Percentiles rank a stretch among this genome's conserved stretches.
Evolutionary conservation across 495 filamentous ascomycete genomes (phyloP).

Genomic region (Lineolata rhizophorae): DNA sequence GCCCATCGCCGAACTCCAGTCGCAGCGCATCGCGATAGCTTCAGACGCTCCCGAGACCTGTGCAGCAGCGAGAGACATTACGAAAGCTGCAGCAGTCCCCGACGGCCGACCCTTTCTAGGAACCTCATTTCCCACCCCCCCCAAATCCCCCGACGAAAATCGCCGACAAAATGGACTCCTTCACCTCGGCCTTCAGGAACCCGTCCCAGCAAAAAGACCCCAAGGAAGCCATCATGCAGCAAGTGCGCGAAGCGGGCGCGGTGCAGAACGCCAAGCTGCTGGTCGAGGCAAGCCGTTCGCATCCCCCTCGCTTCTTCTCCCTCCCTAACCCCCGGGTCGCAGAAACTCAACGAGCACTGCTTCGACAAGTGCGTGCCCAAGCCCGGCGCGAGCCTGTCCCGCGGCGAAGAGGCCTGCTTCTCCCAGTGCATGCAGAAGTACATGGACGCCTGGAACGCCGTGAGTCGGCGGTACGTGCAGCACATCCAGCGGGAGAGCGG

Average conservation of each 20-base stretch:
- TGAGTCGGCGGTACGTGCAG: slow-evolving; percentile 50
- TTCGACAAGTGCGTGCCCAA: slow-evolving; percentile 82
- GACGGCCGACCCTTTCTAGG: too few species aligned
- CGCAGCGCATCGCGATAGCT: too few species aligned
- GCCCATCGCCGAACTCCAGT: too few species aligned
- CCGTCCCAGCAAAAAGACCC: too few species aligned
- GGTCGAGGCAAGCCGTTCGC: slow-evolving; percentile 36
- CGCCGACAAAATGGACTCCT: slow-evolving; percentile 12
- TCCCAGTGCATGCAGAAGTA: slow-evolving; percentile 94
- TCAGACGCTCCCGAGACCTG: too few species aligned
- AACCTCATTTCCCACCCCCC: too few species aligned
- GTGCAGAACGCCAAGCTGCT: slow-evolving; percentile 51
- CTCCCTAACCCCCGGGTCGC: not conserved
- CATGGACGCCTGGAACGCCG: slow-evolving; percentile 76
- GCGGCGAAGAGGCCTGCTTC: slow-evolving; percentile 53
- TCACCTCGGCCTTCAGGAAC: slow-evolving; percentile 7
- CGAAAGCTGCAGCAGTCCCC: too few species aligned
- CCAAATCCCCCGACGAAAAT: too few species aligned
- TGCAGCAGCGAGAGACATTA: too few species aligned
- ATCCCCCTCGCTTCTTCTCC: slow-evolving; percentile 3
- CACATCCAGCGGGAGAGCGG: slow-evolving; percentile 41
- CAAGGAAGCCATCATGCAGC: slow-evolving; percentile 53
- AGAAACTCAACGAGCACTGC: slow-evolving; percentile 97
- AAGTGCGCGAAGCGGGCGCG: slow-evolving; percentile 53
- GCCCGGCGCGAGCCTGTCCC: slow-evolving; percentile 55